These are phyloP conservation scores for Penicillium daleae DNA, from an alignment of 495 filamentous ascomycete species.

Conservation along the genomic window DNA sequence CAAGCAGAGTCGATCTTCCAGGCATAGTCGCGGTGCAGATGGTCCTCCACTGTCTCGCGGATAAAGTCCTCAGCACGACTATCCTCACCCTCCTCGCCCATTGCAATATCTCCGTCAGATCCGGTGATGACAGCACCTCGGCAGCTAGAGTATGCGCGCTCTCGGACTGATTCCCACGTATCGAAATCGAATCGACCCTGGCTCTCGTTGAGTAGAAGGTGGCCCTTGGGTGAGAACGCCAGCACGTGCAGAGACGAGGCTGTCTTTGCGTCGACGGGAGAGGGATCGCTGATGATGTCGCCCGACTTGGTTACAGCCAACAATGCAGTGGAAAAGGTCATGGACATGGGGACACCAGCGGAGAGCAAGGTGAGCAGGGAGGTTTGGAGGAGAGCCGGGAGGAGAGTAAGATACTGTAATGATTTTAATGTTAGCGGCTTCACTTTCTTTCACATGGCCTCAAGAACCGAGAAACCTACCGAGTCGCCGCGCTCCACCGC, in stretches of 20 bases:
- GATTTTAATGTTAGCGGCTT: conserved; percentile 16
- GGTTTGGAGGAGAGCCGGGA: conserved; percentile 76
- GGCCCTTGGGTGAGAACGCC: conserved; percentile 73
- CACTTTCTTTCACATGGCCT: too few species aligned
- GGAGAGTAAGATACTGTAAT: conserved; percentile 68
- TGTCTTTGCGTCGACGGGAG: conserved; percentile 53
- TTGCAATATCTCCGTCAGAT: conserved; percentile 50
- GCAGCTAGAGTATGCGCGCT: conserved; percentile 67
- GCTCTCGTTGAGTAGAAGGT: conserved; percentile 78
- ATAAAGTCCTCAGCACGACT: conserved; percentile 62
- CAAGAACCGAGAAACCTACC: too few species aligned
- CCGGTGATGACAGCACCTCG: conserved; percentile 44
- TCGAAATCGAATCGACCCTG: conserved; percentile 77
- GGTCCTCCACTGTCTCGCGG: conserved; percentile 62
- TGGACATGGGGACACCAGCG: conserved; percentile 72
- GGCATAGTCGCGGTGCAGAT: conserved; percentile 41
- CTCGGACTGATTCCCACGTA: conserved; percentile 73
- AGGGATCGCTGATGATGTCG: conserved; percentile 58
- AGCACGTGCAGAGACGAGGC: conserved; percentile 76
- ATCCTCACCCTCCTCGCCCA: conserved; percentile 38
- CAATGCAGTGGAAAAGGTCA: conserved; percentile 66
- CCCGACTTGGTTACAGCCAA: conserved; percentile 61
- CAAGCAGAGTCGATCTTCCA: conserved; percentile 48
- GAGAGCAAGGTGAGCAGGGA: conserved; percentile 74
- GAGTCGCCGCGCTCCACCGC: conserved; percentile 68